phyloP scores from a whole-genome alignment of 257 asterid genomes.

The Cruciata laevipes region DNA sequence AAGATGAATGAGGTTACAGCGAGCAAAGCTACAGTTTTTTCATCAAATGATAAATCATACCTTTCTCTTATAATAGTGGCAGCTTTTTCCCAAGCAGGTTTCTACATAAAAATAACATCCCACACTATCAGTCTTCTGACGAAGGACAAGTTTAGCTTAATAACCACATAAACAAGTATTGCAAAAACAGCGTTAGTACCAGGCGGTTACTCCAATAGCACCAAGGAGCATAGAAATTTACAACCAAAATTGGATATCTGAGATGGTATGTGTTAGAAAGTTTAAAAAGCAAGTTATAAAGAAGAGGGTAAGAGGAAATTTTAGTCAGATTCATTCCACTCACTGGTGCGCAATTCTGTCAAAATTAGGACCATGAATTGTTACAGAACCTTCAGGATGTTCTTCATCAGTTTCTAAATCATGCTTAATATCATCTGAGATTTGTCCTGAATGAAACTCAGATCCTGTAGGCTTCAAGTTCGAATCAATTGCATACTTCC shows the following conservation, averaged over 20 bases:
- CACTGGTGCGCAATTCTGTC: slow-evolving; percentile 76
- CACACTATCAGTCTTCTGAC: neutral
- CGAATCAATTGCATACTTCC: slow-evolving; percentile 75
- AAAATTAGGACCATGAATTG: slow-evolving; percentile 56
- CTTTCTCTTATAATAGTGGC: slow-evolving; percentile 77
- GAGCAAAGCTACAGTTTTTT: slow-evolving; percentile 8
- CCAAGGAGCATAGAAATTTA: slow-evolving; percentile 96
- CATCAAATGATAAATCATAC: slow-evolving; percentile 28
- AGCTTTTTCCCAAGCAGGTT: slow-evolving; percentile 99
- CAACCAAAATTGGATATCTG: slow-evolving; percentile 79
- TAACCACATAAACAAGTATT: slow-evolving; percentile 11
- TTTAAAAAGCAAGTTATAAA: slow-evolving; percentile 10
- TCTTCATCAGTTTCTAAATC: slow-evolving; percentile 77
- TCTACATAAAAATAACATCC: slow-evolving; percentile 37
- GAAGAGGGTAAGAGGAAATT: neutral
- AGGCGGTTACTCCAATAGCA: slow-evolving; percentile 87
- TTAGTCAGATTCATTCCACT: slow-evolving; percentile 27
- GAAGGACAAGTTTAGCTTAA: slow-evolving; percentile 1
- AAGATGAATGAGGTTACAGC: slow-evolving; percentile 15
- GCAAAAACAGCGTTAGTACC: slow-evolving; percentile 38
- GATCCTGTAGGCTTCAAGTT: slow-evolving; percentile 73
- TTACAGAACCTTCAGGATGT: slow-evolving; percentile 73
- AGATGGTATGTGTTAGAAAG: slow-evolving; percentile 18
- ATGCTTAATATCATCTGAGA: slow-evolving; percentile 52
- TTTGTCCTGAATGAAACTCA: slow-evolving; percentile 60